Conservation (phyloP, 2,329 filamentous ascomycete species). For the Cytospora paraplurivora region DNA sequence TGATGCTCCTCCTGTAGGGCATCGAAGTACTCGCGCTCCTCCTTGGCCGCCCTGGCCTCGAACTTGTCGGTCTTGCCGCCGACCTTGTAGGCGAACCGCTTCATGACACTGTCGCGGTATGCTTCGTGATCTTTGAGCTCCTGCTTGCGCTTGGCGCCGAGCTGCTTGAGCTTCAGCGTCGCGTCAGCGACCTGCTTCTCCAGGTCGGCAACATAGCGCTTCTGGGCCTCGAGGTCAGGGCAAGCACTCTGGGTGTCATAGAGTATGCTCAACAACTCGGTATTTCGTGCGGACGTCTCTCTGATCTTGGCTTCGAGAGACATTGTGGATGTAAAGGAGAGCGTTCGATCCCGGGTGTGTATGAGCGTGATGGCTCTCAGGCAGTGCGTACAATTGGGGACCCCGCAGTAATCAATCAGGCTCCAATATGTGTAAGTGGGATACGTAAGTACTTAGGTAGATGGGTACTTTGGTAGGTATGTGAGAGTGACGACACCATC, state of each 20-base stretch:
- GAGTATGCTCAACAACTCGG: constrained; percentile 48
- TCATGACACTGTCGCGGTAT: constrained; percentile 55
- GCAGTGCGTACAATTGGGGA: background rate
- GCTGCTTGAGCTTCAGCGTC: constrained; percentile 41
- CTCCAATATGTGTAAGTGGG: background rate
- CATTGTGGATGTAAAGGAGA: constrained; percentile 32
- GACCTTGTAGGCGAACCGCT: constrained; percentile 54
- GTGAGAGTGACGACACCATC: background rate
- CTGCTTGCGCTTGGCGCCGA: constrained; percentile 46
- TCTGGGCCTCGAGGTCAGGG: constrained; percentile 49
- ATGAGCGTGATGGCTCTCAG: background rate
- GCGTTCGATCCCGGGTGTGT: background rate
- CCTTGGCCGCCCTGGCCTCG: constrained; percentile 50
- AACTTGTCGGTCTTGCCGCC: constrained; percentile 53
- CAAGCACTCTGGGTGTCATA: constrained; percentile 52
- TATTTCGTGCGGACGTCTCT: constrained; percentile 44
- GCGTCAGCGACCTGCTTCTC: constrained; percentile 42
- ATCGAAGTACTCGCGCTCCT: constrained; percentile 58
- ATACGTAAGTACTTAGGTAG: background rate
- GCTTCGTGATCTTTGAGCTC: constrained; percentile 55
- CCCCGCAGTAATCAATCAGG: background rate
- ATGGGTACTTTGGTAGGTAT: background rate
- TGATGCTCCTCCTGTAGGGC: constrained; percentile 52
- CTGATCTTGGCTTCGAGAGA: constrained; percentile 42
- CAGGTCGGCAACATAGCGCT: constrained; percentile 48